A percentile compares a stretch with the other conserved stretches of the same genome.
phyloP scores from a whole-genome alignment of 345 rosid genomes.

The Passiflora organensis region DNA sequence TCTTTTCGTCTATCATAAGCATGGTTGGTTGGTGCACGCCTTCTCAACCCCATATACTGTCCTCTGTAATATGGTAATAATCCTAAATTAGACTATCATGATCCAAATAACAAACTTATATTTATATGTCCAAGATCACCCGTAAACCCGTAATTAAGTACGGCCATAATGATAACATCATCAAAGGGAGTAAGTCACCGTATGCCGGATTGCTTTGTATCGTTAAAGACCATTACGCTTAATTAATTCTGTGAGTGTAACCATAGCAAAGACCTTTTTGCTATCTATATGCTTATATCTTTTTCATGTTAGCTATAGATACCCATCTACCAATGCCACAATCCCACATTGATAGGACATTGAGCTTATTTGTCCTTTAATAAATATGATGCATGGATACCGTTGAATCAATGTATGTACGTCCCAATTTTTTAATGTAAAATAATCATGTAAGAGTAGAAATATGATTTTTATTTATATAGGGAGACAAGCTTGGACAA shows the following conservation, averaged over 20 bases:
- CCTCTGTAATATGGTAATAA: too few species aligned
- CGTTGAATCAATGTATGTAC: too few species aligned
- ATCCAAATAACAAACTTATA: too few species aligned
- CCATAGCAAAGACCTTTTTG: slow-evolving; percentile 10
- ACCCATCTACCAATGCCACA: not conserved
- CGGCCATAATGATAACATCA: too few species aligned
- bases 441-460: not conserved
- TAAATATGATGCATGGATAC: slow-evolving; percentile 4
- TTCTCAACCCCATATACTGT: slow-evolving; percentile 17
- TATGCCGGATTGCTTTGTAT: slow-evolving; percentile 5
- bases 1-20: slow-evolving; percentile 42
- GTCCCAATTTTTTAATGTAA: not conserved
- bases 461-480: not conserved
- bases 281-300: not conserved
- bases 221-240: not conserved
- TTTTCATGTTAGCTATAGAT: not conserved
- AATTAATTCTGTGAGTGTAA: slow-evolving; percentile 11
- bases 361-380: not conserved
- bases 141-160: too few species aligned
- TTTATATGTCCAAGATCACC: too few species aligned
- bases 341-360: not conserved
- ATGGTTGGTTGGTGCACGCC: slow-evolving; percentile 45
- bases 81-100: too few species aligned
- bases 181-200: not conserved
- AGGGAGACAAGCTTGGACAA: not conserved